Evolutionary conservation across 768 basidiomycete species (phyloP).

Genomic region (Coprinopsis sp.): DNA sequence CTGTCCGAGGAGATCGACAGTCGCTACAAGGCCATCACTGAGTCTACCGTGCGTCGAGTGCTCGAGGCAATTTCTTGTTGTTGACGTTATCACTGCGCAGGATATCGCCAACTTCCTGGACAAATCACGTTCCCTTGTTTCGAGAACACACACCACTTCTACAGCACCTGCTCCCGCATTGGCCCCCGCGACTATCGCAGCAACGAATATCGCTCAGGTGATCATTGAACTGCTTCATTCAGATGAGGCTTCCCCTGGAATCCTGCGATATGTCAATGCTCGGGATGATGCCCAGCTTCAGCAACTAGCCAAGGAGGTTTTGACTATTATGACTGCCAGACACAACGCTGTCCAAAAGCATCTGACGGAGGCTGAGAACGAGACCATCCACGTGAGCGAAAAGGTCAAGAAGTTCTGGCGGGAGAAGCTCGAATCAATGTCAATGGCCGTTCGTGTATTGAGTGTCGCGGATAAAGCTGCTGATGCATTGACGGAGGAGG

Average conservation of each 20-base stretch:
- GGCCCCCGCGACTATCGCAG: constrained; percentile 78
- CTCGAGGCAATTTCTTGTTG: constrained; percentile 2
- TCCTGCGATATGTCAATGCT: constrained; percentile 55
- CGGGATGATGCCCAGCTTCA: constrained; percentile 49
- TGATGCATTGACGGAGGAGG: constrained; percentile 35
- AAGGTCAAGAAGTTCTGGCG: constrained; percentile 63
- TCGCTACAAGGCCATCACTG: constrained; percentile 75
- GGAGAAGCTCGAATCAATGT: constrained; percentile 44
- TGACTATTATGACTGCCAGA: constrained; percentile 41
- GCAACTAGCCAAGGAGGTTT: constrained; percentile 37
- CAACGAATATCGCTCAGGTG: constrained; percentile 45
- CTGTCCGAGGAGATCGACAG: constrained; percentile 65
- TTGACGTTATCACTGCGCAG: constrained; percentile 29
- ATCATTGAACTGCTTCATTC: constrained; percentile 61
- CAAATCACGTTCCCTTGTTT: constrained; percentile 68
- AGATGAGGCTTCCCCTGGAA: constrained; percentile 57
- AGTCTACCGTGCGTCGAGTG: constrained; percentile 59
- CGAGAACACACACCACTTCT: constrained; percentile 67
- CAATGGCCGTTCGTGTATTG: constrained; percentile 42
- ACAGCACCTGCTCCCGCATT: constrained; percentile 70
- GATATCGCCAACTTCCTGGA: constrained; percentile 77
- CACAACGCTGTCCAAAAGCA: constrained; percentile 45
- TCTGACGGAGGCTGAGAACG: constrained; percentile 48
- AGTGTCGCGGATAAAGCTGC: constrained; percentile 37
- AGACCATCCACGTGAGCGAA: constrained; percentile 47